Evolutionary conservation across 78 protist genomes (phyloP).

Genomic region (Creolimax fragrantissima): DNA sequence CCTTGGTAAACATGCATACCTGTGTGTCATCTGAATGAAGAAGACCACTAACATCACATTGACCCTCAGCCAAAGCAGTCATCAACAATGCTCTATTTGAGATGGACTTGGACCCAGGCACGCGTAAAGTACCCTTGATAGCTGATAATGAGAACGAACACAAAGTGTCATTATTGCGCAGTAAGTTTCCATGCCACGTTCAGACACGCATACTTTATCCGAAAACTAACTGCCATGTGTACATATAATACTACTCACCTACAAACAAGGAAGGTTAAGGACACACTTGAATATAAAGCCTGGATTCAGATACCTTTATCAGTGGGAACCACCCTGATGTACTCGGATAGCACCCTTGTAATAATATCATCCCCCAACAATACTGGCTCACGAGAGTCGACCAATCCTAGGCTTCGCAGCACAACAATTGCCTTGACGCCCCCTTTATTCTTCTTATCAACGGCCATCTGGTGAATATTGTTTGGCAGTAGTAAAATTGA

Average conservation of each 20-base stretch:
- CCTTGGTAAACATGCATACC: no score
- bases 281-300: background rate
- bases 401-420: conserved; percentile 25
- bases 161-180: no score
- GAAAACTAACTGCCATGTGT: no score
- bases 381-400: background rate
- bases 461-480: conserved; percentile 54
- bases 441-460: conserved; percentile 60
- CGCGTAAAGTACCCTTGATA: background rate
- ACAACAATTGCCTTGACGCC: conserved; percentile 13
- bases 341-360: background rate
- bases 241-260: no score
- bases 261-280: no score
- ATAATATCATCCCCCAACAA: background rate
- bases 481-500: no score
- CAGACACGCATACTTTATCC: no score
- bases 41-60: conserved; percentile 24
- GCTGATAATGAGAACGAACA: background rate
- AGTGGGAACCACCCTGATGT: background rate
- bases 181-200: no score
- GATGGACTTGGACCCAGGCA: conserved; percentile 65
- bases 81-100: conserved; percentile 63
- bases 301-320: background rate
- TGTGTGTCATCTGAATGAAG: conserved; percentile 62
- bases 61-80: conserved; percentile 53